Evolutionary conservation across 2,329 filamentous ascomycete genomes (phyloP).

Genomic region (Pseudogymnoascus sp.): DNA sequence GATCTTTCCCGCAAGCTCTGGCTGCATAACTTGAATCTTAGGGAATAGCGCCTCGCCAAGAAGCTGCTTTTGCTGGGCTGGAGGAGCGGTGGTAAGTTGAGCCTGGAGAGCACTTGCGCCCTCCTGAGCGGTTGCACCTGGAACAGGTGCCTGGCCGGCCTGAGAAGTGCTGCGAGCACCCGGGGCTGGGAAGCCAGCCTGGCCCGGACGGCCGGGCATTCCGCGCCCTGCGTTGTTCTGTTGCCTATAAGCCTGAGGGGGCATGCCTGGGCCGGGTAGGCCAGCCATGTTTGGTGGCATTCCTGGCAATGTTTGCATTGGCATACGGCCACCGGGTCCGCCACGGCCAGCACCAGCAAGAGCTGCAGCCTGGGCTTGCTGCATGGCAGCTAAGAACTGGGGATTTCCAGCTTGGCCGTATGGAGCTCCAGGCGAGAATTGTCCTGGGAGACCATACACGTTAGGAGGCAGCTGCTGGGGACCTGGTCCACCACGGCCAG

Average conservation of each 20-base stretch:
- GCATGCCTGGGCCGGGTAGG: slow-evolving; percentile 41
- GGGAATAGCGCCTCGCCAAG: slow-evolving; percentile 96
- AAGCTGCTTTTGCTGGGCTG: slow-evolving; percentile 94
- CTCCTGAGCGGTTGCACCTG: slow-evolving; percentile 28
- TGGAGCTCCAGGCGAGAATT: slow-evolving; percentile 70
- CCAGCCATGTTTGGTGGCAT: slow-evolving; percentile 66
- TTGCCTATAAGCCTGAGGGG: slow-evolving; percentile 42
- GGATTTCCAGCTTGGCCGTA: slow-evolving; percentile 76
- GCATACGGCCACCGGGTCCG: slow-evolving; percentile 49
- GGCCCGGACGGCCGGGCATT: slow-evolving; percentile 31
- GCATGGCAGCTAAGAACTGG: slow-evolving; percentile 74
- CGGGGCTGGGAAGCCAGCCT: slow-evolving; percentile 31
- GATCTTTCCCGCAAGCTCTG: slow-evolving; percentile 96
- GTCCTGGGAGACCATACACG: slow-evolving; percentile 73
- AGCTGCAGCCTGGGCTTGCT: slow-evolving; percentile 62
- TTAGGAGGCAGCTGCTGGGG: slow-evolving; percentile 82
- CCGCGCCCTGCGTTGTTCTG: slow-evolving; percentile 31
- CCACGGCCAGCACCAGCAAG: slow-evolving; percentile 37
- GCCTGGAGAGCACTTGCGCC: slow-evolving; percentile 38
- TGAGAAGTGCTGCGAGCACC: slow-evolving; percentile 31
- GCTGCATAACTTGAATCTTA: slow-evolving; percentile 93
- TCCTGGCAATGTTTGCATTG: slow-evolving; percentile 56
- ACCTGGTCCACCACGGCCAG: slow-evolving; percentile 74
- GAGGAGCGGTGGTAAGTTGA: slow-evolving; percentile 48
- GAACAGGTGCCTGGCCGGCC: slow-evolving; percentile 22